These are phyloP conservation scores for Rhizopogon vinicolor DNA, from an alignment of 768 basidiomycete genomes.

Conservation along the genomic window DNA sequence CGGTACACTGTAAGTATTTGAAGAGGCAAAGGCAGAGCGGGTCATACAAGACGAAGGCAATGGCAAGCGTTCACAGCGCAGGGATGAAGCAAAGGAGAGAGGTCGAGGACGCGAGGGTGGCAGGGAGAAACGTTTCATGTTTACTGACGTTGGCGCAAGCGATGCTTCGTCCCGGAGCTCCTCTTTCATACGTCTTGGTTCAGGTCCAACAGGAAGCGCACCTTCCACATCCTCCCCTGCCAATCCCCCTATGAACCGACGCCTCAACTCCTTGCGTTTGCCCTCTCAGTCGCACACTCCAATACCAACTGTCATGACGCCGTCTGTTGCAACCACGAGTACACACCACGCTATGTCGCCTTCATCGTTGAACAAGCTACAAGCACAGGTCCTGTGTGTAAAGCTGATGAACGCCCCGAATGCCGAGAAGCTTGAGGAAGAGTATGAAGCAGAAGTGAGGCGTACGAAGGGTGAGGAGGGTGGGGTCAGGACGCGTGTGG, in stretches of 20 bases:
- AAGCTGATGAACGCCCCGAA: conserved; percentile 81
- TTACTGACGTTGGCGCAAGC: conserved; percentile 60
- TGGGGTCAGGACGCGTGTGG: too few species aligned
- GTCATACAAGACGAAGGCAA: too few species aligned
- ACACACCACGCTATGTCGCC: conserved; percentile 54
- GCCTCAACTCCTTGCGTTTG: conserved; percentile 59
- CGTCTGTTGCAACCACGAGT: conserved; percentile 34
- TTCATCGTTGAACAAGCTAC: conserved; percentile 84
- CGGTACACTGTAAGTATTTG: conserved; percentile 82
- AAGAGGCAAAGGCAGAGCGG: conserved; percentile 86
- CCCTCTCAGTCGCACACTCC: conserved; percentile 74
- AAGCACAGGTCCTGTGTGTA: conserved; percentile 89
- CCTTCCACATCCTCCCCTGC: conserved; percentile 53
- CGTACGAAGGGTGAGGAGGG: too few species aligned
- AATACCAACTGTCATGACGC: conserved; percentile 88
- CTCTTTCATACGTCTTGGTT: too few species aligned
- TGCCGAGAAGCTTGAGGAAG: conserved; percentile 71
- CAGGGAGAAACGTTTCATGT: conserved; percentile 58
- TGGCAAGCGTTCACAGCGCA: conserved; percentile 39
- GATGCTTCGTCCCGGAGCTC: conserved; percentile 74
- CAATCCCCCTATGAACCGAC: conserved; percentile 38
- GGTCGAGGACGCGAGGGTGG: conserved; percentile 29
- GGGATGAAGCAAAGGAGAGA: conserved; percentile 31
- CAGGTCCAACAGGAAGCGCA: conserved; percentile 47
- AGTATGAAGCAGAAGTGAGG: conserved; percentile 81